A percentile compares a stretch with the other conserved stretches of the same genome.
Conservation (phyloP, 495 filamentous ascomycete species). For the Talaromyces stipitatus region DNA sequence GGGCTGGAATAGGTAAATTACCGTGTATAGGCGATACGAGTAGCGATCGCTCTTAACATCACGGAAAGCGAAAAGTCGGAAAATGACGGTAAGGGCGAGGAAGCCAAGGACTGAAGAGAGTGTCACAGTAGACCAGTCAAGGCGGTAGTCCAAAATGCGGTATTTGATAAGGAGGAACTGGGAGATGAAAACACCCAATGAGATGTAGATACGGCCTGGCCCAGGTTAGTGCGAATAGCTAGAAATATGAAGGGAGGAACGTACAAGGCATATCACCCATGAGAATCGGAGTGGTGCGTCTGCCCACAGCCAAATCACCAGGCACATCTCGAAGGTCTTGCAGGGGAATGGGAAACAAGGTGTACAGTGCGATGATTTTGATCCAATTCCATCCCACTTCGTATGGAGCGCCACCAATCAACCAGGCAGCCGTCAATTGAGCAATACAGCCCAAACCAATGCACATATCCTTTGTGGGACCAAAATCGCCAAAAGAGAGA, state of each 20-base stretch:
- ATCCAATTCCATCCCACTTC: conserved; percentile 7
- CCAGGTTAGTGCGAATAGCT: background rate
- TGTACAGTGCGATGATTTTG: conserved; percentile 5
- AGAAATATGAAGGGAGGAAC: background rate
- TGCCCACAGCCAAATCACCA: conserved; percentile 4
- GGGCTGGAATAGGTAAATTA: conserved; percentile 6
- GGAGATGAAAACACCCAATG: background rate
- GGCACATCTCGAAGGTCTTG: conserved; percentile 5
- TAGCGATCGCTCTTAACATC: conserved; percentile 4
- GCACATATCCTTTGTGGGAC: conserved; percentile 6
- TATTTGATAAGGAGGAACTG: conserved; percentile 4
- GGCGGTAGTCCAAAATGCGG: conserved; percentile 4
- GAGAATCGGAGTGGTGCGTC: conserved; percentile 3
- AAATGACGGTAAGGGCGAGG: background rate
- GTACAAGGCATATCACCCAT: conserved; percentile 6
- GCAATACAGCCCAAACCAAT: conserved; percentile 2
- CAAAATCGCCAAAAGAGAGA: conserved; percentile 4
- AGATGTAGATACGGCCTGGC: conserved; percentile 5
- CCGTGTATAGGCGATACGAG: conserved; percentile 4
- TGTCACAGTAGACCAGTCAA: conserved; percentile 1
- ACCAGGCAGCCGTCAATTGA: conserved; percentile 4
- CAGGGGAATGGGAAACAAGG: background rate
- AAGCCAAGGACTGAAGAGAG: background rate
- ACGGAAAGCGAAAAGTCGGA: conserved; percentile 5
- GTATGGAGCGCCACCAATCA: conserved; percentile 5